These are phyloP conservation scores for Colletotrichum brevisporum DNA, from an alignment of 2,329 filamentous ascomycete genomes.

Conservation along the genomic window DNA sequence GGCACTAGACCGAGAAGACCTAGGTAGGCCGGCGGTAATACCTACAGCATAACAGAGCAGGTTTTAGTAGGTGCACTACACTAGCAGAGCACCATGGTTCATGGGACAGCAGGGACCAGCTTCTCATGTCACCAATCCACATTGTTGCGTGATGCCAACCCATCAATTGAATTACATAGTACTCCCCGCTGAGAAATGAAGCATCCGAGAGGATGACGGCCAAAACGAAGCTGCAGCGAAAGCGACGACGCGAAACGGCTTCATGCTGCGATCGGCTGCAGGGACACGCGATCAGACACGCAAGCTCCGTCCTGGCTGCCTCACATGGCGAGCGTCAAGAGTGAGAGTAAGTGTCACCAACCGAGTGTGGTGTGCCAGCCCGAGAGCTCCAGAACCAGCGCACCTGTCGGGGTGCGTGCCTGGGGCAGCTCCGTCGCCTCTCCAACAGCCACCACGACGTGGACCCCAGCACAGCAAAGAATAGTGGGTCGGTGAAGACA, in stretches of 20 bases:
- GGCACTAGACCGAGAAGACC: too few relatives aligned
- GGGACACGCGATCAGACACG: slow-evolving; percentile 42
- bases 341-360: slow-evolving; percentile 24
- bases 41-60: too few relatives aligned
- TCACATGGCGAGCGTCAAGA: slow-evolving; percentile 11
- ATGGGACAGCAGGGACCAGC: background rate
- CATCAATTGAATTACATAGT: background rate
- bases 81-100: background rate
- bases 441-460: background rate
- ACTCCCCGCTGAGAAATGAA: background rate
- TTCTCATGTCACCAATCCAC: slow-evolving; percentile 10
- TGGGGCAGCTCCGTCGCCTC: slow-evolving; percentile 14
- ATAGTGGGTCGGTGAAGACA: slow-evolving; percentile 5
- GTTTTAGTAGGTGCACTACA: too few relatives aligned
- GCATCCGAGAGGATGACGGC: too few relatives aligned
- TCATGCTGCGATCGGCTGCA: slow-evolving; percentile 18
- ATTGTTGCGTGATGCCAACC: slow-evolving; percentile 12
- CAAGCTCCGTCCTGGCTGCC: slow-evolving; percentile 38
- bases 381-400: slow-evolving; percentile 25
- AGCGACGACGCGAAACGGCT: slow-evolving; percentile 20
- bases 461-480: background rate
- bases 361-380: slow-evolving; percentile 32
- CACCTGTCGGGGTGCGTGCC: slow-evolving; percentile 25
- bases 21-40: too few relatives aligned
- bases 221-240: too few relatives aligned